Evolutionary conservation across 2,329 filamentous ascomycete genomes (phyloP).

Genomic region (Fusarium pseudocircinatum): DNA sequence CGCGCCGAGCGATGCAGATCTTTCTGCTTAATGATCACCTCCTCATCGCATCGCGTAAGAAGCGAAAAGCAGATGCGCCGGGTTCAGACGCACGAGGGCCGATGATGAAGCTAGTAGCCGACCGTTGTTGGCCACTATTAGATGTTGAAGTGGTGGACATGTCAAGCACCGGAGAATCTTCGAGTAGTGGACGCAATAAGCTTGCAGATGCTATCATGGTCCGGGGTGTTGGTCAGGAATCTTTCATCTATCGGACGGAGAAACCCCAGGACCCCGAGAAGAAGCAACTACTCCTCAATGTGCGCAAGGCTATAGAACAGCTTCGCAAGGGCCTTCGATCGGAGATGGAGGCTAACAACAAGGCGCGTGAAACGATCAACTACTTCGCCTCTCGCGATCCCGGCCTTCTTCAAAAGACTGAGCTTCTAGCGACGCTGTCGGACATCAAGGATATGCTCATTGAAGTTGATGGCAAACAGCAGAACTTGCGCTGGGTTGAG

Average conservation of each 20-base stretch:
- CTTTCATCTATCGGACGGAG: constrained; percentile 93
- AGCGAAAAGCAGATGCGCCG: constrained; percentile 81
- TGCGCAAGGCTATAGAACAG: constrained; percentile 92
- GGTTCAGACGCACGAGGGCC: constrained; percentile 61
- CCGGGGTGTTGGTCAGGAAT: constrained; percentile 84
- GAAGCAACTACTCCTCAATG: constrained; percentile 81
- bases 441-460: constrained; percentile 88
- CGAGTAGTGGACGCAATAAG: constrained; percentile 62
- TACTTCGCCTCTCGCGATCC: constrained; percentile 85
- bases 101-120: constrained; percentile 83
- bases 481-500: constrained; percentile 96
- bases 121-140: constrained; percentile 91
- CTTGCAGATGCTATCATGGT: constrained; percentile 90
- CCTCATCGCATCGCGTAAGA: constrained; percentile 89
- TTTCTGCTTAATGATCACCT: constrained; percentile 95
- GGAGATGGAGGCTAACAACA: constrained; percentile 87
- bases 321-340: constrained; percentile 85
- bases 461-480: constrained; percentile 95
- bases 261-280: constrained; percentile 84
- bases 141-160: constrained; percentile 95
- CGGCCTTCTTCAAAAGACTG: constrained; percentile 79
- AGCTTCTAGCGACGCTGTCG: constrained; percentile 80
- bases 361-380: constrained; percentile 84
- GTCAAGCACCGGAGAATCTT: constrained; percentile 70
- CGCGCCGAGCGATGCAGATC: constrained; percentile 86